Base-by-base conservation (phyloP, 164 flowering plant genomes). In the grape (Vitis vinifera) region DNA sequence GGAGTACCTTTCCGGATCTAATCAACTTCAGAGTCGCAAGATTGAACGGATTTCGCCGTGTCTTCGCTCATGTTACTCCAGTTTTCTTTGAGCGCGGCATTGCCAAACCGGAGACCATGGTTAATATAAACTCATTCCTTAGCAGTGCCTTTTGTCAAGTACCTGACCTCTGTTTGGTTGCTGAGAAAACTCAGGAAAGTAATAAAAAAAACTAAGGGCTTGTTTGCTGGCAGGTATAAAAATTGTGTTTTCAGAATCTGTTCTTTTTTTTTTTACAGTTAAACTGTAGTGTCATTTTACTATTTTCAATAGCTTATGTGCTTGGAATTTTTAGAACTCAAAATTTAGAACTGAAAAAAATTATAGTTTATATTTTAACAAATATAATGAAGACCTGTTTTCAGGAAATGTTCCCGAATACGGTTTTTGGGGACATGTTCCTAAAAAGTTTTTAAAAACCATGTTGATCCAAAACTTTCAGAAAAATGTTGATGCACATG, bases 51-150 rank as follows among this genome's bases (percentile, higher is more conserved):
- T 92, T 92, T 67, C 86, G 98, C 15, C 92, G 99, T 19, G 88
- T 90, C 2, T 95, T 88, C 75, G 94, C 91, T 72, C 95, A 92
- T 66, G 83, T 68, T 5, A 93, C 99, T 80, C 96, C 98, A 0
- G 77, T 90, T 75, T 95, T 95, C 93, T 92, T 91, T 69, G 87
- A 92, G 62, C 93, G 96, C 30, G 97, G 97, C 37, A 91, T 92
- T 56, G 99, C 98, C 77, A 95, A 85, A 53, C 80, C 85, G 1
- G 87, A 82, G 75, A 86, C 91, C 27, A 70, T 77, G 87, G 93
- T 87, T 11, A 58, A 27, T 57, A 37, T 51, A 27, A 15, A 16
- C 29, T 53, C 53, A 48, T 23, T 9, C 59, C 63, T 27, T 19
- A 52, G 31, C 30, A n/a, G 10, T 16, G 3, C 19, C 3, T 6